Conservation (phyloP, 306 rosid species). For the Styphnolobium japonicum region DNA sequence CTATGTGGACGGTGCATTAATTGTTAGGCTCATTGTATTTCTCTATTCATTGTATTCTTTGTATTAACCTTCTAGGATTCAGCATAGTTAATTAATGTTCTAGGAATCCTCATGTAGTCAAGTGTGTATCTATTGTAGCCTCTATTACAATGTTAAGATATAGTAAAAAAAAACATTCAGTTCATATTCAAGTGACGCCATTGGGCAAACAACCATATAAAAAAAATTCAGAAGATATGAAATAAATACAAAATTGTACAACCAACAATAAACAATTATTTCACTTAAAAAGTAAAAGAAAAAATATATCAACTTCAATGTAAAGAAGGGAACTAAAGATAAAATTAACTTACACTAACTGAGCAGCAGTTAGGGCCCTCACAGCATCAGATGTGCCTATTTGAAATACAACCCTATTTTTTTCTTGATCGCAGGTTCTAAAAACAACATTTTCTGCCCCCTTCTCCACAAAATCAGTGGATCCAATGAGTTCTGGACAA, state of each 20-base stretch:
- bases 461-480: slow-evolving; percentile 82
- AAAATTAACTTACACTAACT: slow-evolving; percentile 65
- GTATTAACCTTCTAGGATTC: too few species aligned
- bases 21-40: too few species aligned
- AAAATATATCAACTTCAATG: neutral
- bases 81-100: too few species aligned
- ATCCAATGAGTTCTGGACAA: slow-evolving; percentile 54
- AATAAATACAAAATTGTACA: neutral
- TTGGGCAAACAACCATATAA: neutral
- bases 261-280: slow-evolving; percentile 2
- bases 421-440: slow-evolving; percentile 80
- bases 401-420: slow-evolving; percentile 75
- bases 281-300: neutral
- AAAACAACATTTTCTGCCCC: slow-evolving; percentile 72
- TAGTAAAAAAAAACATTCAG: too few species aligned
- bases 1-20: too few species aligned
- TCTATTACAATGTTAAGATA: too few species aligned
- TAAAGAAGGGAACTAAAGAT: neutral
- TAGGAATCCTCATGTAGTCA: too few species aligned
- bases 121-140: too few species aligned
- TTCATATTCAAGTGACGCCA: too few species aligned
- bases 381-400: slow-evolving; percentile 83
- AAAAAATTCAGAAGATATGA: neutral
- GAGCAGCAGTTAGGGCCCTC: slow-evolving; percentile 82
- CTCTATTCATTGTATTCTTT: too few species aligned